Conservation (phyloP, 2,329 filamentous ascomycete species). For the Microcera coccophila region DNA sequence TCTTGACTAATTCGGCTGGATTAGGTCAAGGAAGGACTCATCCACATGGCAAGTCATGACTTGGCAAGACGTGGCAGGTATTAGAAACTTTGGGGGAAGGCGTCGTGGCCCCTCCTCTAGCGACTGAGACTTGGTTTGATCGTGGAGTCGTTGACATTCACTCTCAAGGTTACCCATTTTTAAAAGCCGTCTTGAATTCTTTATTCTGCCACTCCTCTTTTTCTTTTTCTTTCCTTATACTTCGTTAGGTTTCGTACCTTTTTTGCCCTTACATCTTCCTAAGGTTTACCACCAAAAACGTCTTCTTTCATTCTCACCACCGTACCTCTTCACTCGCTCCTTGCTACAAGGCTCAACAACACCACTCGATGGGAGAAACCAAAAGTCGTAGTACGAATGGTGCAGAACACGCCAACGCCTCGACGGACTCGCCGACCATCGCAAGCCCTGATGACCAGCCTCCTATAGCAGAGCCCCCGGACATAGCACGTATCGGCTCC, state of each 20-base stretch:
- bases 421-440: slow-evolving; percentile 36
- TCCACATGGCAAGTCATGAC: neutral
- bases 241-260: slow-evolving; percentile 19
- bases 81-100: too few relatives aligned
- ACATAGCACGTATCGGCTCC: slow-evolving; percentile 17
- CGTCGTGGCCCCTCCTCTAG: neutral
- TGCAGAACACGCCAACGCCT: slow-evolving; percentile 38
- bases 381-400: slow-evolving; percentile 37
- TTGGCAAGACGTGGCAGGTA: too few relatives aligned
- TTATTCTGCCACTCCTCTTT: slow-evolving; percentile 11
- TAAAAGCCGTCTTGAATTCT: neutral
- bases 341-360: slow-evolving; percentile 16
- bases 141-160: neutral
- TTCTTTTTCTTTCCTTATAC: slow-evolving; percentile 6
- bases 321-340: neutral
- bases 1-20: neutral
- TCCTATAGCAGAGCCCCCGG: slow-evolving; percentile 38
- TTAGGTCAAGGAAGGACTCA: too few relatives aligned
- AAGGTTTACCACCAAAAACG: neutral
- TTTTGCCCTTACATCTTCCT: slow-evolving; percentile 2
- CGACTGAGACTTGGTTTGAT: neutral
- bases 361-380: slow-evolving; percentile 43
- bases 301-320: slow-evolving; percentile 13
- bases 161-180: neutral
- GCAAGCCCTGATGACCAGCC: slow-evolving; percentile 37